phyloP scores from a whole-genome alignment of 371 early-diverging fungal species.

The Lichtheimia ornata region DNA sequence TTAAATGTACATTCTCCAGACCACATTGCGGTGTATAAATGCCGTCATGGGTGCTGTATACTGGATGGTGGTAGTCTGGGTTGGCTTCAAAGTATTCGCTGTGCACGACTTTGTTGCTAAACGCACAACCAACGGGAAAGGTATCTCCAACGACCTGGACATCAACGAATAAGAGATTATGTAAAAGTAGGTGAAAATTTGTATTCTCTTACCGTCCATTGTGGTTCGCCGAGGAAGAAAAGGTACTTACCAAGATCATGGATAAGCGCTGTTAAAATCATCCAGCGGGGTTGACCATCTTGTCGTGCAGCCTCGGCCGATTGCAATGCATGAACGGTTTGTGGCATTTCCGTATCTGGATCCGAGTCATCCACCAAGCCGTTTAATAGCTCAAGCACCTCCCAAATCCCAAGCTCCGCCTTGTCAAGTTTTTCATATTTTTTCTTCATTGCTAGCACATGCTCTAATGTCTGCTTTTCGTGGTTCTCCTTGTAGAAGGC shows the following conservation, averaged over 20 bases:
- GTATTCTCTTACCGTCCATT: constrained; percentile 48
- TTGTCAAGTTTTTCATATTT: constrained; percentile 31
- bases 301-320: constrained; percentile 58
- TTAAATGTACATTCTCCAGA: constrained; percentile 48
- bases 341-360: constrained; percentile 49
- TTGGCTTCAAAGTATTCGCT: constrained; percentile 40
- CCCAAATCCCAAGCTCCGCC: constrained; percentile 54
- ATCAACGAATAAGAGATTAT: neutral
- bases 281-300: constrained; percentile 57
- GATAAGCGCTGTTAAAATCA: constrained; percentile 53
- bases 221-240: constrained; percentile 50
- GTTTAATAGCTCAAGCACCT: constrained; percentile 52
- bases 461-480: constrained; percentile 42
- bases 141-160: constrained; percentile 12
- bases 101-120: constrained; percentile 47
- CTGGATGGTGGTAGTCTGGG: constrained; percentile 40
- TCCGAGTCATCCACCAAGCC: constrained; percentile 54
- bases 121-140: constrained; percentile 19
- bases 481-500: constrained; percentile 46
- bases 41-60: constrained; percentile 45
- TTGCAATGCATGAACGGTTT: constrained; percentile 59
- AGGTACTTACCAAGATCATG: constrained; percentile 66
- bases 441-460: constrained; percentile 35
- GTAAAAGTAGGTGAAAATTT: neutral
- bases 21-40: constrained; percentile 59